A percentile compares a stretch with the other conserved stretches of the same genome.
phyloP scores from a whole-genome alignment of 805 yeast genomes.

The fission yeast (Schizosaccharomyces pombe) region DNA sequence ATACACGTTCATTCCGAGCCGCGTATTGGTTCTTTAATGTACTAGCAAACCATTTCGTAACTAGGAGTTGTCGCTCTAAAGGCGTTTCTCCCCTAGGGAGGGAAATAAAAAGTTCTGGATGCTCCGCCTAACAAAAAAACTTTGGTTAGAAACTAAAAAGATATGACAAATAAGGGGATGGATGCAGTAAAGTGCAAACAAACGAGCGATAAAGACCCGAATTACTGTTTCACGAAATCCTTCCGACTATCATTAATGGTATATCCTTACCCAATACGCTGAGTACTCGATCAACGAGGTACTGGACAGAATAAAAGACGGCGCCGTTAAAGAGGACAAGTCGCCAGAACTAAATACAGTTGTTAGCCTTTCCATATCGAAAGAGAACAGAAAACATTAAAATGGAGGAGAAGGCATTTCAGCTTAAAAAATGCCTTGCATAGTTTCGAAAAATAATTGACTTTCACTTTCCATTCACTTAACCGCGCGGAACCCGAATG shows the following conservation, averaged over 20 bases:
- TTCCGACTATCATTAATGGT: too few relatives aligned
- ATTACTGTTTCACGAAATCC: background rate
- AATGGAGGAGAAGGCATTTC: too few relatives aligned
- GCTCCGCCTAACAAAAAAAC: constrained; percentile 28
- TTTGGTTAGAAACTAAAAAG: background rate
- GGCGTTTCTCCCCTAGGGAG: constrained; percentile 27
- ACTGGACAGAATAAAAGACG: constrained; percentile 85
- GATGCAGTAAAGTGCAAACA: background rate
- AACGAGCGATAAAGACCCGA: background rate
- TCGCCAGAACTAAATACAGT: constrained; percentile 29
- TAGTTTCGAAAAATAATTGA: too few relatives aligned
- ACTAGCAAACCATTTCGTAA: constrained; percentile 73
- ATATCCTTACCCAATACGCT: constrained; percentile 39
- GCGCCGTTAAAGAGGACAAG: constrained; percentile 81
- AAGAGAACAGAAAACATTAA: too few relatives aligned
- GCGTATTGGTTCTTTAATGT: constrained; percentile 85
- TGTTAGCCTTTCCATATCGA: too few relatives aligned
- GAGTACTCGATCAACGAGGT: constrained; percentile 76
- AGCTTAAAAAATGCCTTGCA: too few relatives aligned
- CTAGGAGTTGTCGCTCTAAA: constrained; percentile 51
- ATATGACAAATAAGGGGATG: background rate
- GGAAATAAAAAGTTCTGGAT: constrained; percentile 57
- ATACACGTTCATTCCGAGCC: constrained; percentile 51
- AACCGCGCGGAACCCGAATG: background rate
- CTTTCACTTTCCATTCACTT: background rate